phyloP scores from a whole-genome alignment of 2,329 filamentous ascomycete species.

The Epichloe elymi region DNA sequence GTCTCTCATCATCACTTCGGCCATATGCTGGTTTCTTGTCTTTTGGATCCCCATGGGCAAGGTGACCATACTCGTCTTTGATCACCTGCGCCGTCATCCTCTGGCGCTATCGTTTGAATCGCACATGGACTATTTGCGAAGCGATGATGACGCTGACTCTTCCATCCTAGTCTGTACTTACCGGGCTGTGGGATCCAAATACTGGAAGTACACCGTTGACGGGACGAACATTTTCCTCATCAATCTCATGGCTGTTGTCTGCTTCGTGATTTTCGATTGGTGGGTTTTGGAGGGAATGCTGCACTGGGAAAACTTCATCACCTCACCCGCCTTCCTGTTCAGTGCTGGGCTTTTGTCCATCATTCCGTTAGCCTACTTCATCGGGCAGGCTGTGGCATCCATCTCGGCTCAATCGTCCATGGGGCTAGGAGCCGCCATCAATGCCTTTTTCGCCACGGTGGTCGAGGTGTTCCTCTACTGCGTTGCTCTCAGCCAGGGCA shows the following conservation, averaged over 20 bases:
- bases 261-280: slow-evolving; percentile 92
- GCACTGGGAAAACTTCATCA: slow-evolving; percentile 58
- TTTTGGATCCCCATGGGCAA: slow-evolving; percentile 99
- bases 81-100: slow-evolving; percentile 85
- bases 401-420: slow-evolving; percentile 98
- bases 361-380: slow-evolving; percentile 95
- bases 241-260: slow-evolving; percentile 86
- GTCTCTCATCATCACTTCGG: slow-evolving; percentile 70
- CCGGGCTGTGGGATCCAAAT: slow-evolving; percentile 81
- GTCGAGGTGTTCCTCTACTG: slow-evolving; percentile 98
- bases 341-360: slow-evolving; percentile 75
- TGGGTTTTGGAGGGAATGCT: slow-evolving; percentile 58
- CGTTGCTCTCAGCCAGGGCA: slow-evolving; percentile 82
- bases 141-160: slow-evolving; percentile 57
- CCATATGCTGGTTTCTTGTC: slow-evolving; percentile 88
- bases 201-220: slow-evolving; percentile 99
- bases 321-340: slow-evolving; percentile 77
- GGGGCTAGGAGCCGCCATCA: slow-evolving; percentile 92
- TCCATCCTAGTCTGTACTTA: slow-evolving; percentile 95
- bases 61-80: slow-evolving; percentile 76
- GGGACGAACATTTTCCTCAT: slow-evolving; percentile 99
- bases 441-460: slow-evolving; percentile 94
- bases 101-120: slow-evolving; percentile 88
- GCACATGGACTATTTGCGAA: slow-evolving; percentile 62
- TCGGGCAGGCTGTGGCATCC: slow-evolving; percentile 93